These are phyloP conservation scores for Calonectria pseudoturangicola DNA, from an alignment of 2,329 filamentous ascomycete species.

Conservation along the genomic window DNA sequence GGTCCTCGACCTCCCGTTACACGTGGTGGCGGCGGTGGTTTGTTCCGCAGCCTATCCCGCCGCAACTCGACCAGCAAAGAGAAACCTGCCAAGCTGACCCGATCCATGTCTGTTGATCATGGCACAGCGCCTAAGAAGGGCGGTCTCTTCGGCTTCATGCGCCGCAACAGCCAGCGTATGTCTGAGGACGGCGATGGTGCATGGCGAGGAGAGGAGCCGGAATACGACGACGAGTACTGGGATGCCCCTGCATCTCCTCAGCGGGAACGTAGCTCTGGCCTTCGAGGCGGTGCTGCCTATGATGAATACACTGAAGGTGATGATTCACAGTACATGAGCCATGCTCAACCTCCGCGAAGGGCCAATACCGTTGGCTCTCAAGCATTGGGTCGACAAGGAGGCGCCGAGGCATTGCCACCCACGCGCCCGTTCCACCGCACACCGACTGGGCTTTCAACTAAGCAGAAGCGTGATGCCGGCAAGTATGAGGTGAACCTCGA, in stretches of 20 bases:
- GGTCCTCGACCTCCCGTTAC: slow-evolving; percentile 71
- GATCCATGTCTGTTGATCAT: slow-evolving; percentile 77
- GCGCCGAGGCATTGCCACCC: slow-evolving; percentile 43
- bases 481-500: slow-evolving; percentile 83
- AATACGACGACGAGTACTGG: slow-evolving; percentile 56
- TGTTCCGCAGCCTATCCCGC: slow-evolving; percentile 67
- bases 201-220: slow-evolving; percentile 67
- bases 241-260: slow-evolving; percentile 45
- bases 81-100: slow-evolving; percentile 63
- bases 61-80: slow-evolving; percentile 56
- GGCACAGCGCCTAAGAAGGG: slow-evolving; percentile 67
- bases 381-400: slow-evolving; percentile 53
- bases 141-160: slow-evolving; percentile 65
- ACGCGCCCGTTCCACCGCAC: slow-evolving; percentile 77
- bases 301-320: slow-evolving; percentile 74
- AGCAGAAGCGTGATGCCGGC: slow-evolving; percentile 74
- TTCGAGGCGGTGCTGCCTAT: slow-evolving; percentile 64
- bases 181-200: slow-evolving; percentile 71
- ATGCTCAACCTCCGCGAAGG: slow-evolving; percentile 58
- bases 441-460: slow-evolving; percentile 80
- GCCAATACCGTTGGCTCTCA: slow-evolving; percentile 57
- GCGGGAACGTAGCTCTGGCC: slow-evolving; percentile 54
- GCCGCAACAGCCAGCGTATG: slow-evolving; percentile 62
- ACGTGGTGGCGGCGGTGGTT: slow-evolving; percentile 62
- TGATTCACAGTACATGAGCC: slow-evolving; percentile 73